phyloP scores from a whole-genome alignment of 257 asterid species.

The Parsonsia alboflavescens region DNA sequence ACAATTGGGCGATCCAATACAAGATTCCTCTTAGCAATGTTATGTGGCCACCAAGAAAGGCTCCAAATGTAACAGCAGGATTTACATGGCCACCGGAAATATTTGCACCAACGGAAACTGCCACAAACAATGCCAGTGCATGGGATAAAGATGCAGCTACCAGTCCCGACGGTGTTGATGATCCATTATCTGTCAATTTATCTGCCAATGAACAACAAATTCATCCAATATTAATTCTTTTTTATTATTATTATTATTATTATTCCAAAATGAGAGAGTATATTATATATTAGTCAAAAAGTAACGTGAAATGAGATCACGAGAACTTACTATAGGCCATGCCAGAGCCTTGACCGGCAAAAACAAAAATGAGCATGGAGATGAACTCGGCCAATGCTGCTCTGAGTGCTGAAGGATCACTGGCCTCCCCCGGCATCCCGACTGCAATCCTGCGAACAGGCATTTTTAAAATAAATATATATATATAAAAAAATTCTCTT shows the following conservation, averaged over 20 bases:
- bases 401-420: conserved; percentile 28
- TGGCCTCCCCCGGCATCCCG: conserved; percentile 30
- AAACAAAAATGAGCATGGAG: conserved; percentile 35
- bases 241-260: too few relatives aligned
- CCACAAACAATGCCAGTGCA: conserved; percentile 36
- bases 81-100: conserved; percentile 45
- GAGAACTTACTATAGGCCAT: conserved; percentile 31
- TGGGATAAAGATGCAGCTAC: conserved; percentile 30
- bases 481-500: too few relatives aligned
- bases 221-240: not conserved
- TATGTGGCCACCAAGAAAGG: conserved; percentile 35
- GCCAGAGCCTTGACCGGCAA: conserved; percentile 38
- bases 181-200: conserved; percentile 22
- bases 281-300: too few relatives aligned
- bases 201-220: conserved; percentile 1
- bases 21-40: conserved; percentile 27
- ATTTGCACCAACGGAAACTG: conserved; percentile 35
- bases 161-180: conserved; percentile 25
- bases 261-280: too few relatives aligned
- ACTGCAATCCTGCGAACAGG: conserved; percentile 24
- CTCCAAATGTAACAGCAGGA: conserved; percentile 39
- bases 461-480: too few relatives aligned
- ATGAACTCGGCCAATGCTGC: conserved; percentile 37
- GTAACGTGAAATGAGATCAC: not conserved
- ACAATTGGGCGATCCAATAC: conserved; percentile 33